Conservation (phyloP, 441 rosid genomes). For the Gossypium schwendimanii region DNA sequence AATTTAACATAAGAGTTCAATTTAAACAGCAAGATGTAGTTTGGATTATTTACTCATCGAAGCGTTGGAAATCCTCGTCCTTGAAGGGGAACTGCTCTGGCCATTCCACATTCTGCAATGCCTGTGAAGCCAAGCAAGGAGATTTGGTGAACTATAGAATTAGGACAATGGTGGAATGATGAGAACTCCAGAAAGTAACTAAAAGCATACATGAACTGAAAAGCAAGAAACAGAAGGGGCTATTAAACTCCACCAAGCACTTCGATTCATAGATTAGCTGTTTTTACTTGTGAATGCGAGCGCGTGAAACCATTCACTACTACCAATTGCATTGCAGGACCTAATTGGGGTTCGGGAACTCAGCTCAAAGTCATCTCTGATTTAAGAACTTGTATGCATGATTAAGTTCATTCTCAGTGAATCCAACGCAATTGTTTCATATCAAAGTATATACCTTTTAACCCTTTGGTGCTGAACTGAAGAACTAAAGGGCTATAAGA, state of each 20-base stretch:
- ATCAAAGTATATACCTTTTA: not conserved
- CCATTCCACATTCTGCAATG: slow-evolving; percentile 71
- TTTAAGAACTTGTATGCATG: not conserved
- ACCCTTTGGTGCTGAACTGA: not conserved
- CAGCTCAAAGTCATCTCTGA: slow-evolving; percentile 2
- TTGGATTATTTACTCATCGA: slow-evolving; percentile 50
- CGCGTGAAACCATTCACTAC: not conserved
- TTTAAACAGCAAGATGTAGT: not conserved
- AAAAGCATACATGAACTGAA: not conserved
- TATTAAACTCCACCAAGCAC: not conserved
- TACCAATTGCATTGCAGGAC: not conserved
- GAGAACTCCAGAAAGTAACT: not conserved
- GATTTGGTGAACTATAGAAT: not conserved
- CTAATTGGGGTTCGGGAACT: not conserved
- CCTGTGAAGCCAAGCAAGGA: slow-evolving; percentile 27
- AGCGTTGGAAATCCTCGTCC: slow-evolving; percentile 84
- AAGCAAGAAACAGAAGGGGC: not conserved
- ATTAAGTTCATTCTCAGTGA: not conserved
- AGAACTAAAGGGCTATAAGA: not conserved
- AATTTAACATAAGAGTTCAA: not conserved
- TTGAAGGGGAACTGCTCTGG: slow-evolving; percentile 84
- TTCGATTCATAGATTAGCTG: not conserved
- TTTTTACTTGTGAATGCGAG: not conserved
- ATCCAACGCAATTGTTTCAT: not conserved
- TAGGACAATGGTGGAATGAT: not conserved